Conservation (phyloP, 371 early-diverging fungal genomes). For the Syncephalis fuscata region DNA sequence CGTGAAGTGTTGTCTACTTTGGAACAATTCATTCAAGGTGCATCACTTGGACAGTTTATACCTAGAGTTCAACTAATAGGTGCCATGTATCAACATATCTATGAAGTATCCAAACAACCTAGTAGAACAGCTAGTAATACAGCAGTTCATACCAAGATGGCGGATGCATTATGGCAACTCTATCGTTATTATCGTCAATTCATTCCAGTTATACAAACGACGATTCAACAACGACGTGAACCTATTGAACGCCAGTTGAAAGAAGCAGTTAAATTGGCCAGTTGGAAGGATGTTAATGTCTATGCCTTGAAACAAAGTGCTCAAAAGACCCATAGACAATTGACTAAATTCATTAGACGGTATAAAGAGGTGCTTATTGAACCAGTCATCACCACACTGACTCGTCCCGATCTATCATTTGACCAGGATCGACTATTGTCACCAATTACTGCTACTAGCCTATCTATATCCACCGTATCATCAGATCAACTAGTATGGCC, state of each 20-base stretch:
- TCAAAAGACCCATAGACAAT: conserved; percentile 71
- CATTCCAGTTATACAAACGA: conserved; percentile 24
- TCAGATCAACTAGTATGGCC: too few relatives aligned
- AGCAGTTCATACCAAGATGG: conserved; percentile 12
- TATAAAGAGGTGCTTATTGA: conserved; percentile 58
- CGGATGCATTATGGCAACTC: conserved; percentile 32
- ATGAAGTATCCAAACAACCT: conserved; percentile 6
- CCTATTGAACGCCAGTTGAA: conserved; percentile 79
- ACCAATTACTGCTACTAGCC: too few relatives aligned
- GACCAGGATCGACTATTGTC: too few relatives aligned
- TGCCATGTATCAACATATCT: conserved; percentile 53
- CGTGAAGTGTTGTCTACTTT: conserved; percentile 33
- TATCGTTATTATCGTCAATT: conserved; percentile 71
- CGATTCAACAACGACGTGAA: conserved; percentile 35
- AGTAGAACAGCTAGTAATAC: too few relatives aligned
- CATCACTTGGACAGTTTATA: conserved; percentile 67
- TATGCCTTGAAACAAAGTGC: conserved; percentile 82
- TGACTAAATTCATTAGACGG: conserved; percentile 77
- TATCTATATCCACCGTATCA: too few relatives aligned
- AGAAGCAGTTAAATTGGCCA: conserved; percentile 86
- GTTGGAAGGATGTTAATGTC: conserved; percentile 95
- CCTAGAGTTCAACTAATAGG: conserved; percentile 59
- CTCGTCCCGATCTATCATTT: too few relatives aligned
- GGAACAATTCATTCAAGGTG: conserved; percentile 67
- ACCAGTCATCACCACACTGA: conserved; percentile 23